Evolutionary conservation across 1,139 yeast species (phyloP), one percentile per base, ranked within the genome.

Genomic region (Wickerhamomyces sp.): DNA sequence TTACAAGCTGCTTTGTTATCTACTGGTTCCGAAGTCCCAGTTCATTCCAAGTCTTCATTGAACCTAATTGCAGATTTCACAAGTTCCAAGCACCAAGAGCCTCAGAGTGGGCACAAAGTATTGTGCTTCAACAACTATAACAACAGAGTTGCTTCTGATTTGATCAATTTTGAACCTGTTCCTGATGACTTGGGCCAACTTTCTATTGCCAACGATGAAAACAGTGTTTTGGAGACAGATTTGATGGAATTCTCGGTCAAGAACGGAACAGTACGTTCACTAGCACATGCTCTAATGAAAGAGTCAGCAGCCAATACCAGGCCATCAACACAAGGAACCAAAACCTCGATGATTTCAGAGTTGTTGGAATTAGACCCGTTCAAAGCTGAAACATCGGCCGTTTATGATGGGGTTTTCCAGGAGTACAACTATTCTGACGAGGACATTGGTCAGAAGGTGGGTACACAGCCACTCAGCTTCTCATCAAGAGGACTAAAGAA

Each of bases 1-100:
- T 62, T 76, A 45, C 69, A 72, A 30, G 82, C 82, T 0, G 82
- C 81, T 3, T 54, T 75, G 43, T 59, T 73, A 7, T 76, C 81
- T 1, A 73, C 75, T 10, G 81, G 81, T 0, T 60, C 63, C 6
- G 51, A 44, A 5, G 59, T 61, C 6, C 46, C 44, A 5, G 42
- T 59, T 6, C 44, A 37, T n/a, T 62, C 67, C 7, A 56, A 52
- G 34, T 45, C 61, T 7, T 61, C 59, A 42, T 50, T 54, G 26
- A 59, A 60, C 39, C 29, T 53, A 29, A 52, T 63, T 11, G 61
- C 70, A 13, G 74, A 69, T 52, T 68, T 68, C 43, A 62, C 65
- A 15, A 61, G 56, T 33, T 62, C 65, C 7, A 61, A 59, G 39
- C 58, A 58, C 44, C 45, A 42, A 26, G 34, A 27, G 26, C 4